Conservation (phyloP, 768 basidiomycete genomes). For the Lentinula edodes region DNA sequence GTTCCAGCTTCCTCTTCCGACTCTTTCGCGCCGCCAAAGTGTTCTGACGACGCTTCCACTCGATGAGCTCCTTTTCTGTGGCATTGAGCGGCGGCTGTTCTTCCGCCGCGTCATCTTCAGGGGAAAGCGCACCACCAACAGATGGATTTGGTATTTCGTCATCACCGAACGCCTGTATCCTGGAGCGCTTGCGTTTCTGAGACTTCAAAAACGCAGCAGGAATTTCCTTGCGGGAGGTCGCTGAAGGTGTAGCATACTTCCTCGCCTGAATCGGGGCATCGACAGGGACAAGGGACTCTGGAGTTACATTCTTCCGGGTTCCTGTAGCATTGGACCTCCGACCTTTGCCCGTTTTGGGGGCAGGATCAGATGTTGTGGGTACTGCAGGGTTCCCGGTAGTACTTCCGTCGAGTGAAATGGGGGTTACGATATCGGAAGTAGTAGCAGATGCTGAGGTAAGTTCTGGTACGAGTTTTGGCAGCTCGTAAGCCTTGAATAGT, state of each 20-base stretch:
- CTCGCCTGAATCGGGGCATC: constrained; percentile 79
- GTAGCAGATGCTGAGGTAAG: constrained; percentile 47
- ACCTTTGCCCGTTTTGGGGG: constrained; percentile 6
- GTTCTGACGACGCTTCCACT: constrained; percentile 61
- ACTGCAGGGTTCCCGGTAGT: constrained; percentile 5
- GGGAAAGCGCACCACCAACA: background rate
- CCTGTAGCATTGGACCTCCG: constrained; percentile 48
- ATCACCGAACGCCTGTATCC: constrained; percentile 28
- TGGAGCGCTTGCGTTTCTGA: constrained; percentile 51
- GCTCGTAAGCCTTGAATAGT: background rate
- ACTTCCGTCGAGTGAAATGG: constrained; percentile 5
- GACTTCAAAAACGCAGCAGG: constrained; percentile 51
- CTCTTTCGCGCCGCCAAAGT: constrained; percentile 66
- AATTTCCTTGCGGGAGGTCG: constrained; percentile 74
- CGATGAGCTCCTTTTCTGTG: constrained; percentile 49
- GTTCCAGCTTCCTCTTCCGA: constrained; percentile 60
- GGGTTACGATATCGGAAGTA: constrained; percentile 27
- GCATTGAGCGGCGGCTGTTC: constrained; percentile 16
- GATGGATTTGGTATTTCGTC: constrained; percentile 21
- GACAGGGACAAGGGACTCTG: constrained; percentile 60
- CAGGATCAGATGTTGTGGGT: constrained; percentile 11
- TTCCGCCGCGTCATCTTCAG: constrained; percentile 5
- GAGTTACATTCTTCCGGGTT: constrained; percentile 65
- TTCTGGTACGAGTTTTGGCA: constrained; percentile 11
- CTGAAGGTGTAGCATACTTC: constrained; percentile 62